Evolutionary conservation across 371 early-diverging fungal species (phyloP), one percentile per base, ranked within the genome.

Genomic region (Circinella minor): DNA sequence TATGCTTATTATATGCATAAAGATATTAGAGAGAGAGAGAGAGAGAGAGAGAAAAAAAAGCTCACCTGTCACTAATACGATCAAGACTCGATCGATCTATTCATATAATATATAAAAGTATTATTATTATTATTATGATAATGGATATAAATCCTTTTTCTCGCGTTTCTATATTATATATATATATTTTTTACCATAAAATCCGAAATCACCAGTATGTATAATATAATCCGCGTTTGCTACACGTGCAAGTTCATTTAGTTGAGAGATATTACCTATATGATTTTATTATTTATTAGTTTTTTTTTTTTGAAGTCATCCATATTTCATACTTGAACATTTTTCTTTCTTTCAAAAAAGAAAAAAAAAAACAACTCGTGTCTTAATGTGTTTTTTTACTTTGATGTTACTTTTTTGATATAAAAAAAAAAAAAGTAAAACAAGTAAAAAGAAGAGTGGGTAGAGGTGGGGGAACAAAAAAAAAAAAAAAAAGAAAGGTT

Each of bases 131-230:
- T n/a, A n/a, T n/a, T n/a, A n/a, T n/a, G n/a, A n/a, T n/a, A n/a
- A n/a, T n/a, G n/a, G n/a, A n/a, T n/a, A n/a, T n/a, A n/a, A n/a
- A n/a, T n/a, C n/a, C n/a, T n/a, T n/a, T n/a, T n/a, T n/a, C n/a
- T n/a, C 18, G 18, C 57, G 15, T 38, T 36, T 34, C 46, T 46
- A 36, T 36, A 6, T 46, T 37, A 20, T 51, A 17, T 5, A n/a
- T n/a, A n/a, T n/a, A n/a, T n/a, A n/a, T 4, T 15, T 38, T 36
- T 34, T 80, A 87, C 90, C 89, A 77, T 88, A 89, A 69, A 90
- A 89, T 37, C 89, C 89, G 73, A 90, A 90, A 67, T 89, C 89
- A 38, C 91, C 91, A n/a, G 89, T 87, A 64, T 90, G 91, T 51
- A 90, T 87, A 59, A 90, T 81, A 69, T 81, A 76, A 36, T 85